Conservation (phyloP, 139 green algal species). For the Picochlorum sp. region DNA sequence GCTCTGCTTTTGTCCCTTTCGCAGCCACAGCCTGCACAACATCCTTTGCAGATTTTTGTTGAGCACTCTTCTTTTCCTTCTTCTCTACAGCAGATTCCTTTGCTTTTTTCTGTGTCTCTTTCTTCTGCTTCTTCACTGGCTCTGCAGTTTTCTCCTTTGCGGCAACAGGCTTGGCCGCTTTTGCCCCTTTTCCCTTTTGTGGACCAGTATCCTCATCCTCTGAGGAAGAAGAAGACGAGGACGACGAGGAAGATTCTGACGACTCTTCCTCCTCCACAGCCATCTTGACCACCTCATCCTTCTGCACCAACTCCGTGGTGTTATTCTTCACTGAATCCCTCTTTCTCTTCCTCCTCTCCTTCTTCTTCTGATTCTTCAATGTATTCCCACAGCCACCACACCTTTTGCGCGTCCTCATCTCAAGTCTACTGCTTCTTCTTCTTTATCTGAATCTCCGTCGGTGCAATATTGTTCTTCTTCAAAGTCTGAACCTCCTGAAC, state of each 20-base stretch:
- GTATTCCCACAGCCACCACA: background rate
- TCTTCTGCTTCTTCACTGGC: background rate
- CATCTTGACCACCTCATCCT: background rate
- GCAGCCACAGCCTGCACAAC: background rate
- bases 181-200: background rate
- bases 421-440: background rate
- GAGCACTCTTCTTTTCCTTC: constrained; percentile 1
- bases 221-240: background rate
- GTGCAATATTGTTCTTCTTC: background rate
- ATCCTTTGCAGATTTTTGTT: background rate
- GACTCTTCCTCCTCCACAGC: background rate
- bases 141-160: background rate
- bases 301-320: background rate
- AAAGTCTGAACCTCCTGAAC: background rate
- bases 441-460: background rate
- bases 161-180: background rate
- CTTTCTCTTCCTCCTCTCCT: background rate
- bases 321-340: background rate
- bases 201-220: background rate
- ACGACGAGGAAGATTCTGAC: background rate
- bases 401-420: too few species aligned
- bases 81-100: background rate
- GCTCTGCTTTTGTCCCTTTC: background rate
- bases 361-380: constrained; percentile 10
- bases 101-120: background rate